phyloP scores from a whole-genome alignment of 306 rosid species.

The Fragaria nilgerrensis region DNA sequence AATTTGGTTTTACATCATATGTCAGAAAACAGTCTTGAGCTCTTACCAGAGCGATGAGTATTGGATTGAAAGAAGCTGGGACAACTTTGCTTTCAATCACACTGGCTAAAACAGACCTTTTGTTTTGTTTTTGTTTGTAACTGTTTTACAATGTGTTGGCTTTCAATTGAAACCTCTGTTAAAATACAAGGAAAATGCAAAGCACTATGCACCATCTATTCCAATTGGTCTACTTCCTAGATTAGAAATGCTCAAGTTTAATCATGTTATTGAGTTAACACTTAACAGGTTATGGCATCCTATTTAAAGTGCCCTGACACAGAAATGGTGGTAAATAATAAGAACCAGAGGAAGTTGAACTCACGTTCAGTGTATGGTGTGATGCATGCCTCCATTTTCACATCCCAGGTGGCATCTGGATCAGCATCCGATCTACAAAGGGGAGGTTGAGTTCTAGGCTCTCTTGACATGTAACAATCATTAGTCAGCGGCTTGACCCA shows the following conservation, averaged over 20 bases:
- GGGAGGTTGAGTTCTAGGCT: slow-evolving; percentile 81
- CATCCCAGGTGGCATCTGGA: slow-evolving; percentile 87
- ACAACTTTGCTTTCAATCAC: background rate
- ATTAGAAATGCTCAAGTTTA: background rate
- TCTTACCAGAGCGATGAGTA: background rate
- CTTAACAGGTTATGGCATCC: background rate
- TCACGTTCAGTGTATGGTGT: slow-evolving; percentile 87
- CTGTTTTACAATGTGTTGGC: background rate
- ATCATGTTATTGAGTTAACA: background rate
- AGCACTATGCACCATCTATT: background rate
- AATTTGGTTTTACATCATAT: background rate
- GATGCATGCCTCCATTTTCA: slow-evolving; percentile 93
- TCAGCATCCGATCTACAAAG: slow-evolving; percentile 82
- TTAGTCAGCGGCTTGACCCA: slow-evolving; percentile 93
- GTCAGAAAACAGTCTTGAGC: background rate
- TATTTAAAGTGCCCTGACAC: background rate
- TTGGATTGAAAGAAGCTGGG: background rate
- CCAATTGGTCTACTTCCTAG: background rate
- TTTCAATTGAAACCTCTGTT: background rate
- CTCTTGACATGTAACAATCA: slow-evolving; percentile 80
- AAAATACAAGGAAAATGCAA: background rate
- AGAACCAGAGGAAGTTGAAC: slow-evolving; percentile 31
- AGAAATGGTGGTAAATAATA: slow-evolving; percentile 6
- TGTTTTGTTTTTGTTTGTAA: background rate
- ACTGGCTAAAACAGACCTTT: background rate